Conservation (phyloP, 2,329 filamentous ascomycete genomes). For the Teratosphaeria pseudoeucalypti region DNA sequence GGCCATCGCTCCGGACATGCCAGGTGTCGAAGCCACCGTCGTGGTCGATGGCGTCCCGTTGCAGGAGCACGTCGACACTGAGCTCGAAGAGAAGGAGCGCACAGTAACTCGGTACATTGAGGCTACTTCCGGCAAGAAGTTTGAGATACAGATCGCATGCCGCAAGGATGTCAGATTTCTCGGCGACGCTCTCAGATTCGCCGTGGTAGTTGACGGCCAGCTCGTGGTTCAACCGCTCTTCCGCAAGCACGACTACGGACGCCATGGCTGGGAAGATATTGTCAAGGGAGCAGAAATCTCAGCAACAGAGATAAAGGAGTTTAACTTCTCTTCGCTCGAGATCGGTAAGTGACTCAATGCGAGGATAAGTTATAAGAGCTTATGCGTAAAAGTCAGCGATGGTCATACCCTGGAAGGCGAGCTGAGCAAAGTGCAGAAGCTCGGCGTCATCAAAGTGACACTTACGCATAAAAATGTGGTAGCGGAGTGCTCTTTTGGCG, state of each 20-base stretch:
- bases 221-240: background rate
- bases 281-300: background rate
- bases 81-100: conserved; percentile 2
- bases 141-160: conserved; percentile 8
- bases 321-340: background rate
- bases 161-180: background rate
- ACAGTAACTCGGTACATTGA: conserved; percentile 15
- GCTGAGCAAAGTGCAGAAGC: background rate
- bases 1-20: background rate
- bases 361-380: background rate
- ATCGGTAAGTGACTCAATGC: background rate
- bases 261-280: background rate
- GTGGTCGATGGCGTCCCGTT: conserved; percentile 11
- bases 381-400: background rate
- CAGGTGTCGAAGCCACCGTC: conserved; percentile 10
- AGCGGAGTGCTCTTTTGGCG: background rate
- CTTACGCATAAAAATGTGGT: background rate
- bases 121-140: conserved; percentile 9
- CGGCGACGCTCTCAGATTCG: conserved; percentile 8
- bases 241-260: background rate
- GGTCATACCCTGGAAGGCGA: background rate
- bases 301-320: background rate
- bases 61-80: conserved; percentile 11
- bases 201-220: conserved; percentile 8
- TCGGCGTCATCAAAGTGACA: background rate